Evolutionary conservation across 768 basidiomycete genomes (phyloP), one percentile per base, ranked within the genome.

Genomic region (Podaxis carcinomalis): DNA sequence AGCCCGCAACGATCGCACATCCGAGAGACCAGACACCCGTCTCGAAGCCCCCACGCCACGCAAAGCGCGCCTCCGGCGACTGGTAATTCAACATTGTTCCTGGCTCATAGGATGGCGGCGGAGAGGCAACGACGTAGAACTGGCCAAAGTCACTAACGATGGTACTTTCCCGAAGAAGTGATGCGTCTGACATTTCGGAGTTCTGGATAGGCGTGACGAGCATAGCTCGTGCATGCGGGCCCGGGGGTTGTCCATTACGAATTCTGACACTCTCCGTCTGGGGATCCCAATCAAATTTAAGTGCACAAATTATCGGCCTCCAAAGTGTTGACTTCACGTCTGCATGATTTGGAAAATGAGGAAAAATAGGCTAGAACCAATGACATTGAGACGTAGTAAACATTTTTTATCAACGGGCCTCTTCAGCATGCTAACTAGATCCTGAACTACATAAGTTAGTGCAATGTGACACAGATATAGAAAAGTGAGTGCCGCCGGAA

Each of bases 1-100:
- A 71, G 3, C 78, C 77, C 23, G 77, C 74, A 62, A 76, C 79
- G 62, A 79, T 73, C 49, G 69, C 61, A 63, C 78, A 80, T 58
- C 63, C 77, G 14, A 80, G 67, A 3, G 71, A 65, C 79, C 78
- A 80, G 36, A 80, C 61, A 61, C 79, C 77, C 7, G 77, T 44
- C 51, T 61, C 62, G 32, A 71, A 50, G 35, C 69, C 67, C 2
- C 55, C 58, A 3, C 61, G 42, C 14, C 63, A 64, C 57, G 73
- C 77, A 62, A 77, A 78, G 16, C 62, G 68, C 6, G 66, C 56
- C 59, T 80, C 76, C n/a, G 75, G 78, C 0, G 77, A 67, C 52
- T 53, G 57, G 67, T 78, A 78, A 62, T 73, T 59, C 4, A 71
- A 51, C 51, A 67, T 53, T 0, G 73, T 77, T 21, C 51, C 69